Evolutionary conservation across 2,329 filamentous ascomycete genomes (phyloP), one percentile per base, ranked within the genome.

Genomic region (Orbilia blumenaviensis): DNA sequence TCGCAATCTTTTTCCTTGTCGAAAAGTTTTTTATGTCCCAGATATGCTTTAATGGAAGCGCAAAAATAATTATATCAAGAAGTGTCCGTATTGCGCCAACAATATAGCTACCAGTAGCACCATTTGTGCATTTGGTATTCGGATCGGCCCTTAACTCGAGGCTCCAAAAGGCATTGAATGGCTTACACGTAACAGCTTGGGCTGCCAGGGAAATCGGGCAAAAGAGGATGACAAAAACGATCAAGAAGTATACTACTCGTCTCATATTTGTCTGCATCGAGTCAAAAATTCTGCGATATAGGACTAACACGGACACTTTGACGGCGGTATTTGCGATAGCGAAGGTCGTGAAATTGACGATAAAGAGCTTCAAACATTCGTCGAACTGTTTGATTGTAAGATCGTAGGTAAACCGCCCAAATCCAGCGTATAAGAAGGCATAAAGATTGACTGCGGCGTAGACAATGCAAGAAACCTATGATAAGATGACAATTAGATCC

Each of bases 1-100:
- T 69, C 12, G 64, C 64, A n/a, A 76, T 44, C 58, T 76, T 76
- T 54, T 69, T 76, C 46, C 64, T 64, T 9, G 12, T 32, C 3
- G 72, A 60, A 50, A 76, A 76, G 21, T 21, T 69, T 12, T 66
- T 69, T 34, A 76, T 76, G 9, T 76, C 72, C 72, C 72, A 76
- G 21, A 76, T 76, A 67, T 76, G 64, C 16, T 76, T 76, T 9
- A 76, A 23, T 12, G 72, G 72, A 12, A 76, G 72, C 1, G 64
- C 41, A 25, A 76, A 76, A 6, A 76, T 76, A 23, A 76, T 32
- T 5, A 76, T 7, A 46, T 76, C 72, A 16, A 76, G 48, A 1
- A 69, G 0, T 3, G 72, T 29, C 25, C 72, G 41, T 36, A 76
- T 69, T 0, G 38, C 64, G 12, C 72, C 64, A 36, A 76, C 42